These are phyloP conservation scores for Hygrocybe coccinea DNA, from an alignment of 768 basidiomycete species.

Conservation along the genomic window DNA sequence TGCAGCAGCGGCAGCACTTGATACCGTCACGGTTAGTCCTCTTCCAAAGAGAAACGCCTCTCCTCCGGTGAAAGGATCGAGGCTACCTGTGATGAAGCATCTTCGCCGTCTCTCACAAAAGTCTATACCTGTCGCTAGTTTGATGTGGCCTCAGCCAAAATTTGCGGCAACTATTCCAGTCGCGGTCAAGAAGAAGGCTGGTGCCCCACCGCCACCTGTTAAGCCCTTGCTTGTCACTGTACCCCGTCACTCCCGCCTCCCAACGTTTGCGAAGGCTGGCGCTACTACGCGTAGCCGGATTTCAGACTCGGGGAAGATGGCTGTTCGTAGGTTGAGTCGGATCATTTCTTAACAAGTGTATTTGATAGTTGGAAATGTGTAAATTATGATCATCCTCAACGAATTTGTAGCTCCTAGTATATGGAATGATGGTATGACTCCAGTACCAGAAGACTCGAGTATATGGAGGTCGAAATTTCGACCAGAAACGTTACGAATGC, in stretches of 20 bases:
- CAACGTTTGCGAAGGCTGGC: background rate
- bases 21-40: background rate
- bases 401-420: no score
- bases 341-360: slow-evolving; percentile 2
- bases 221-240: background rate
- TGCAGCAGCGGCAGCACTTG: no score
- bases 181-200: slow-evolving; percentile 2
- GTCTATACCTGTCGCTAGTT: background rate
- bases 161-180: slow-evolving; percentile 7
- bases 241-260: background rate
- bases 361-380: no score
- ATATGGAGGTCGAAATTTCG: no score
- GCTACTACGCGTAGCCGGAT: background rate
- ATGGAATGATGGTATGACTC: no score
- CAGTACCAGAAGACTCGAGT: no score
- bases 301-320: background rate
- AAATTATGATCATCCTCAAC: no score
- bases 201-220: background rate
- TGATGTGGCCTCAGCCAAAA: background rate
- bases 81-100: slow-evolving; percentile 8
- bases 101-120: slow-evolving; percentile 6
- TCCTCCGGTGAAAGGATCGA: slow-evolving; percentile 3
- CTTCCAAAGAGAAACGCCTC: background rate
- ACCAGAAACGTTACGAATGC: no score
- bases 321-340: slow-evolving; percentile 1